Base-by-base conservation (phyloP, 2,329 filamentous ascomycete species). In the Emmonsia crescens region DNA sequence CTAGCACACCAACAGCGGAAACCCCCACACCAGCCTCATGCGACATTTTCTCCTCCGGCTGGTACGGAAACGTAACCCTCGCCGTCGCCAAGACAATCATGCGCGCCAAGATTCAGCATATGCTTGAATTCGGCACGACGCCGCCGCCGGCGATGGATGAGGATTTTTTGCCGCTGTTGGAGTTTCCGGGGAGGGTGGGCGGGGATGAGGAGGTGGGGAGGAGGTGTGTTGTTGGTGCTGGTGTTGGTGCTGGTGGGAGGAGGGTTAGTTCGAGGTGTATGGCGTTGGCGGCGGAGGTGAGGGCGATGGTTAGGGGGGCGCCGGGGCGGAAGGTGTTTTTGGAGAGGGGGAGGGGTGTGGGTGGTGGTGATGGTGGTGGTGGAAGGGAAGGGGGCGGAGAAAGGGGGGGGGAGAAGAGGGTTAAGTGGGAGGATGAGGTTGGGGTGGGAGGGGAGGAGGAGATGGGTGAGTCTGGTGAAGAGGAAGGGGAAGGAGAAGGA, bases 21-120 rank as follows among this genome's bases (percentile, higher is more conserved):
- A 1, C 44, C 44, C 21, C 44, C n/a, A 24, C 19, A 5, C 19
- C 19, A 19, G 4, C 40, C 5, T 24, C 21, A 9, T 89, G 84
- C 73, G 85, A 89, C 66, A 73, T 78, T 5, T 71, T 79, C 57
- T 80, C 80, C 52, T 89, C 90, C 67, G 93, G 93, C 1, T 99
- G 90, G 90, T 96, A 87, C 71, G 84, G 87, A 65, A 88, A 87
- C 62, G 91, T 91, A 5, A 86, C 89, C 0, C 87, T 91, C 80
- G 85, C 87, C 52, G 96, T 96, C 71, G 86, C 87, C 52, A 91
- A 92, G 68, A 85, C 88, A 2, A 86, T 96, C 66, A 92, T 96
- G 87, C 90, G 91, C 71, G 86, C 87, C 57, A 96, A 96, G 75
- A 86, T 96, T 69, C 80, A 86, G 12, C 82, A 83, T 0, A 82